Base-by-base conservation (phyloP, 345 rosid genomes). In the Lepidium africanum region DNA sequence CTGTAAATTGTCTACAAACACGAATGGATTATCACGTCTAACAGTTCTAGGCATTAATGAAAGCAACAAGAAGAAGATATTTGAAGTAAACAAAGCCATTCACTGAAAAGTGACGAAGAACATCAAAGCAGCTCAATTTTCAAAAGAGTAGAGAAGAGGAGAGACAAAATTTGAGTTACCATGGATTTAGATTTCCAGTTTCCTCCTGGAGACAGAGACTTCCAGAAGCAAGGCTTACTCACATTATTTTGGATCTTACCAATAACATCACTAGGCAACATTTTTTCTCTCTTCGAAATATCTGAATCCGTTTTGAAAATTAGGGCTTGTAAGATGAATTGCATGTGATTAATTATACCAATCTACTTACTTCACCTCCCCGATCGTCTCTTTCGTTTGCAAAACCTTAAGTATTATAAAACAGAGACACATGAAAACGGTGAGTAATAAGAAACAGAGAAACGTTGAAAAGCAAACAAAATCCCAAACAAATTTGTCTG, bases 131-230 rank as follows among this genome's bases (percentile, higher is more conserved):
- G 33, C 19, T 54, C 7, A 42, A 30, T 7, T 11, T 38, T 7
- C 3, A 16, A 25, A 23, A 41, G 30, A 15, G 5, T 36, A 36
- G 43, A 36, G 19, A 56, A 5, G 7, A 10, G 14, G 14, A 45
- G 45, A 46, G 19, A n/a, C 5, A 16, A 39, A 9, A 1, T 0
- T 16, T 41, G 57, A 27, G n/a, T 48, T 73, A 73, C 77, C 77
- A 65, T 58, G 67, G 55, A 50, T 5, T 59, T 50, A 0, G 77
- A 58, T 41, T 37, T 73, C 77, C 77, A 73, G 0, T 1, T 14
- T 32, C 14, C 33, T 32, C 71, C 65, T 3, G 6, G n/a, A 65
- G 60, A 6, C 11, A 42, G 46, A 50, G 16, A 65, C 67, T 73
- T 73, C 40, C 32, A 49, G 45, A 65, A 73, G 48, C 40, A 8